A percentile compares a stretch with the other conserved stretches of the same genome.
phyloP scores from a whole-genome alignment of 2,329 filamentous ascomycete genomes.

The Aspergillus sp. region DNA sequence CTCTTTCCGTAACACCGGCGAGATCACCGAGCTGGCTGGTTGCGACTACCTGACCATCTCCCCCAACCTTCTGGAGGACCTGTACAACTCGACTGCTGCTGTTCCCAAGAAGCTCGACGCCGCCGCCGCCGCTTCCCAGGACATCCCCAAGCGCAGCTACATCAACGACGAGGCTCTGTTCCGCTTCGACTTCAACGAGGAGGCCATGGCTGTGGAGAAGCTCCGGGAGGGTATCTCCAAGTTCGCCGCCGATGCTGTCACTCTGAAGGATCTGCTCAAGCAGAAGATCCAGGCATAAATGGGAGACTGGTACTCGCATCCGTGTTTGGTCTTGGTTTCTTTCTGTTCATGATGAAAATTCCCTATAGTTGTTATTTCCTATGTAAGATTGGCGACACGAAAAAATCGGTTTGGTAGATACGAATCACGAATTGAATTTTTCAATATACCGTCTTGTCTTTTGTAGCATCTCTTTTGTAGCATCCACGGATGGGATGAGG shows the following conservation, averaged over 20 bases:
- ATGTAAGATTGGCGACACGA: conserved; percentile 24
- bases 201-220: conserved; percentile 99
- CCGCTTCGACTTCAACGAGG: conserved; percentile 99
- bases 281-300: conserved; percentile 66
- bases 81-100: conserved; percentile 75
- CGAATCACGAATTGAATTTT: conserved; percentile 19
- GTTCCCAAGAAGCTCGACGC: conserved; percentile 94
- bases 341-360: conserved; percentile 2
- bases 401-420: conserved; percentile 22
- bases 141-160: conserved; percentile 87
- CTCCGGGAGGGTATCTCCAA: conserved; percentile 98
- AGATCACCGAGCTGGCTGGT: conserved; percentile 97
- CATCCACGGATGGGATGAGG: no score
- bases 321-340: conserved; percentile 1
- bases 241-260: conserved; percentile 93
- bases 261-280: conserved; percentile 88
- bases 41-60: conserved; percentile 99
- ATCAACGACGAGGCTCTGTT: conserved; percentile 84
- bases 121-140: conserved; percentile 59
- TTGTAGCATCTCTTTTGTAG: conserved; percentile 4
- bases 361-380: conserved; percentile 5
- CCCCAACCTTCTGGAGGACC: conserved; percentile 88
- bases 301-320: conserved; percentile 8
- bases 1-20: conserved; percentile 92
- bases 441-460: conserved; percentile 5